Percentiles rank a stretch among this genome's conserved stretches.
phyloP scores from a whole-genome alignment of 1,284 basidiomycete species.

The Cutaneotrichosporon spelunceum region DNA sequence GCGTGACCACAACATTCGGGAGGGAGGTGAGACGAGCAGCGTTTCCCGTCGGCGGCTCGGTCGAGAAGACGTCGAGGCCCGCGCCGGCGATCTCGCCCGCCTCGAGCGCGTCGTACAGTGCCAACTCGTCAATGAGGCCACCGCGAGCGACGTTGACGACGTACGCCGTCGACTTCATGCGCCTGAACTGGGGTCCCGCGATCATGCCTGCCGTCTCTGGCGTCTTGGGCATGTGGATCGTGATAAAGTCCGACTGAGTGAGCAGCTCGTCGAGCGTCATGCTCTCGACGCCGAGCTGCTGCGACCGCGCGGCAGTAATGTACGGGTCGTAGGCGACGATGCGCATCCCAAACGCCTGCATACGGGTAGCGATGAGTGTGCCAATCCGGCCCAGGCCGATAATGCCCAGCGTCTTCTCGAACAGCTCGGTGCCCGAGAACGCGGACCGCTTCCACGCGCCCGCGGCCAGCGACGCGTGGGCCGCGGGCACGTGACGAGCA shows the following conservation, averaged over 20 bases:
- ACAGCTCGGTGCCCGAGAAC: slow-evolving; percentile 15
- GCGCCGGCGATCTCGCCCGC: slow-evolving; percentile 25
- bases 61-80: slow-evolving; percentile 26
- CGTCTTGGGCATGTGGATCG: slow-evolving; percentile 29
- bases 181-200: slow-evolving; percentile 17
- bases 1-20: slow-evolving; percentile 20
- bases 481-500: slow-evolving; percentile 16
- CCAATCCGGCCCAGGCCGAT: slow-evolving; percentile 28
- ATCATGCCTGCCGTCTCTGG: slow-evolving; percentile 26
- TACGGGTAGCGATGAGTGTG: slow-evolving; percentile 21
- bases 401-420: slow-evolving; percentile 20
- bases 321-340: slow-evolving; percentile 30
- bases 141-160: slow-evolving; percentile 39
- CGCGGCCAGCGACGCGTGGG: slow-evolving; percentile 7
- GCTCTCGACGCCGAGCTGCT: slow-evolving; percentile 16
- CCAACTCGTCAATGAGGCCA: slow-evolving; percentile 32
- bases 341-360: slow-evolving; percentile 25
- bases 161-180: slow-evolving; percentile 28
- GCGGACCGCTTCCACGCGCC: slow-evolving; percentile 11
- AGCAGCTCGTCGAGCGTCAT: slow-evolving; percentile 25
- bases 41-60: slow-evolving; percentile 21
- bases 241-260: slow-evolving; percentile 24
- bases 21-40: slow-evolving; percentile 8
- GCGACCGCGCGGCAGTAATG: slow-evolving; percentile 12
- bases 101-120: slow-evolving; percentile 25